These are phyloP conservation scores for Eimeria maxima DNA, from an alignment of 169 alveolate species.

Conservation along the genomic window DNA sequence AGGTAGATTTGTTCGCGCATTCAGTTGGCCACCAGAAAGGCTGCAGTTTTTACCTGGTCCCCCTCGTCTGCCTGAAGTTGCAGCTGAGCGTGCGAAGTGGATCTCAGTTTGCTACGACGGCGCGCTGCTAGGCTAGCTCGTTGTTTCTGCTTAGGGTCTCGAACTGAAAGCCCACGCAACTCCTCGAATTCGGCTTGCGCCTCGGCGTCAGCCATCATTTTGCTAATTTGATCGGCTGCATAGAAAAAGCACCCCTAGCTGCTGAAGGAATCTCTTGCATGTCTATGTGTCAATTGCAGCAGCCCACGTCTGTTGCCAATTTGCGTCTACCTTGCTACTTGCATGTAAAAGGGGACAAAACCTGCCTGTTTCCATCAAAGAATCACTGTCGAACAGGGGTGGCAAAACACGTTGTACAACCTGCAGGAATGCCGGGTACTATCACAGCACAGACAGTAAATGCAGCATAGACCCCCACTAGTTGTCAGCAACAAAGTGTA, in stretches of 20 bases:
- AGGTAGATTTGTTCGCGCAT: neutral
- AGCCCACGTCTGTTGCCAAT: neutral
- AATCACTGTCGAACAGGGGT: conserved; percentile 57
- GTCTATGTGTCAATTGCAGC: neutral
- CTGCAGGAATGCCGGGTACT: neutral
- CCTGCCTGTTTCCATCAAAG: conserved; percentile 66
- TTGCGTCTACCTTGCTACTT: neutral
- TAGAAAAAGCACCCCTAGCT: no score
- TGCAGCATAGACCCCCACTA: neutral
- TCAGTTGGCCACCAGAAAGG: neutral
- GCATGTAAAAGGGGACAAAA: neutral
- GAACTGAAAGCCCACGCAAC: conserved; percentile 77
- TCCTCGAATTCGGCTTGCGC: conserved; percentile 84
- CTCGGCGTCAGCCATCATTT: conserved; percentile 77
- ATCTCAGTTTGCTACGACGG: conserved; percentile 59
- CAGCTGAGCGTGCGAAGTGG: conserved; percentile 15
- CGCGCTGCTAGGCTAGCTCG: conserved; percentile 73
- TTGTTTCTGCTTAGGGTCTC: conserved; percentile 46
- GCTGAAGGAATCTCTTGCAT: neutral
- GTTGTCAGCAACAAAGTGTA: neutral
- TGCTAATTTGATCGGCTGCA: conserved; percentile 70
- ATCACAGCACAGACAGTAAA: neutral
- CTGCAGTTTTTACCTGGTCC: neutral
- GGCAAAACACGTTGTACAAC: conserved; percentile 60
- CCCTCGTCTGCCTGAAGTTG: conserved; percentile 51